These are phyloP conservation scores for Fusarium paranaense DNA, from an alignment of 2,329 filamentous ascomycete species.

Conservation along the genomic window DNA sequence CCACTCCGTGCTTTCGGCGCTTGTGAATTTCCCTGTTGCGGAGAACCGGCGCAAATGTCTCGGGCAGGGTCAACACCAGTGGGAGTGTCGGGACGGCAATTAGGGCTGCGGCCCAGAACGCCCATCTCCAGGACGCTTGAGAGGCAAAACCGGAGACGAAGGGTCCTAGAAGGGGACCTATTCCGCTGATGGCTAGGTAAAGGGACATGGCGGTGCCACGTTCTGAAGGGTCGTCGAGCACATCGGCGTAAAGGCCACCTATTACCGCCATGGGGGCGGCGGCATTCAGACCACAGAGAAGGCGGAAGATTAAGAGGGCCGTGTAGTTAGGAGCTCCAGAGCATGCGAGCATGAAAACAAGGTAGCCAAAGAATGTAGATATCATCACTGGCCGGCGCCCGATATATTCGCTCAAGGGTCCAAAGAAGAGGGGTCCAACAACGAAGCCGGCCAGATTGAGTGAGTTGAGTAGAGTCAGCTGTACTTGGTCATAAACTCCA, in stretches of 20 bases:
- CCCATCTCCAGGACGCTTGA: slow-evolving; percentile 54
- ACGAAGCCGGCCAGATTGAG: slow-evolving; percentile 52
- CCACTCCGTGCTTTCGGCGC: slow-evolving; percentile 54
- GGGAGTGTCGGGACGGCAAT: slow-evolving; percentile 46
- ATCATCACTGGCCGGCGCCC: slow-evolving; percentile 49
- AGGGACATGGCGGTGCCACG: slow-evolving; percentile 50
- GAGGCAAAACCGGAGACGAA: slow-evolving; percentile 65
- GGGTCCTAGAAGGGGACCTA: slow-evolving; percentile 58
- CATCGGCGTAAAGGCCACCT: slow-evolving; percentile 50
- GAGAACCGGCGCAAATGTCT: slow-evolving; percentile 63
- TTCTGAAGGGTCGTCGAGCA: slow-evolving; percentile 47
- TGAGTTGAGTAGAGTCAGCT: slow-evolving; percentile 51
- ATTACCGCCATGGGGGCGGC: slow-evolving; percentile 50
- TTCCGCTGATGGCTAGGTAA: slow-evolving; percentile 50
- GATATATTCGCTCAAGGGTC: slow-evolving; percentile 50
- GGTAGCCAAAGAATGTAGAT: slow-evolving; percentile 49
- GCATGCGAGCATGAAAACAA: slow-evolving; percentile 49
- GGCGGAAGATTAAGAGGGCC: slow-evolving; percentile 56
- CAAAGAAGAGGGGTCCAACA: slow-evolving; percentile 49
- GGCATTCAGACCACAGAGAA: slow-evolving; percentile 49
- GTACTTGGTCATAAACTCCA: slow-evolving; percentile 37
- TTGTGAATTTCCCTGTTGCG: slow-evolving; percentile 61
- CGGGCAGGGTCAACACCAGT: slow-evolving; percentile 53
- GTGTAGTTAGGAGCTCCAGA: slow-evolving; percentile 57
- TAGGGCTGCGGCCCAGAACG: slow-evolving; percentile 54